A percentile compares a stretch with the other conserved stretches of the same genome.
These are phyloP conservation scores for Ophiobolus disseminans DNA, from an alignment of 2,329 filamentous ascomycete species.

Conservation along the genomic window DNA sequence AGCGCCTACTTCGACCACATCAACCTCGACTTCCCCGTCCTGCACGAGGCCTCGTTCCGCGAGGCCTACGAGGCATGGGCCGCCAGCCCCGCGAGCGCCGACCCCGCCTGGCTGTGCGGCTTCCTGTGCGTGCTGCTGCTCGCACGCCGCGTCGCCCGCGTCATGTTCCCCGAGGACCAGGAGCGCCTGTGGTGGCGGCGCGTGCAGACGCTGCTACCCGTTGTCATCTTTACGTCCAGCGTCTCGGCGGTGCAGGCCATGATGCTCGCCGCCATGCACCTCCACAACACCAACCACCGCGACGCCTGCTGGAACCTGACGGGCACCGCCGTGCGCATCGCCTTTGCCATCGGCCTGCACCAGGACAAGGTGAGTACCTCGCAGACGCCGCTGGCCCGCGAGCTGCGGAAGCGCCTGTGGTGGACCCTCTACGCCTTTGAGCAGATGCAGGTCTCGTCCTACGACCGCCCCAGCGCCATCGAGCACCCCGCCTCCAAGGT, in stretches of 20 bases:
- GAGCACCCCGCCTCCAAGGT: constrained; percentile 47
- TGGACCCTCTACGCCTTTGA: constrained; percentile 61
- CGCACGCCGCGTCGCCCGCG: constrained; percentile 44
- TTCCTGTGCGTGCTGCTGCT: constrained; percentile 53
- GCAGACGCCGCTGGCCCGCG: constrained; percentile 47
- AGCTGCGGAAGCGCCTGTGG: constrained; percentile 61
- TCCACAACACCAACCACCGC: constrained; percentile 56
- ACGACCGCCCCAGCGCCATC: constrained; percentile 55
- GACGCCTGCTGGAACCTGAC: constrained; percentile 56
- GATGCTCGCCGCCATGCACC: constrained; percentile 52
- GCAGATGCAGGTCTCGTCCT: constrained; percentile 53
- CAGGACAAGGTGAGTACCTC: constrained; percentile 49
- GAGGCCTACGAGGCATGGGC: constrained; percentile 50
- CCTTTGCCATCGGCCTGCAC: constrained; percentile 55
- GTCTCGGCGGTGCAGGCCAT: constrained; percentile 53
- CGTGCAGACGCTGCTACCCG: constrained; percentile 50
- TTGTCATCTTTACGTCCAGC: constrained; percentile 54
- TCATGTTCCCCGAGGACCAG: constrained; percentile 46
- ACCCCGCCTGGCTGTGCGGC: constrained; percentile 53
- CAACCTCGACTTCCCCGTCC: constrained; percentile 52
- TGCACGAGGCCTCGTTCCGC: constrained; percentile 54
- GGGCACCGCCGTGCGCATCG: constrained; percentile 53
- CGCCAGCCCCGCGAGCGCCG: constrained; percentile 36
- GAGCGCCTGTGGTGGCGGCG: constrained; percentile 53
- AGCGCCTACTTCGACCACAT: constrained; percentile 52